Evolutionary conservation across 169 alveolate genomes (phyloP), one percentile per base, ranked within the genome.

Genomic region (Cryptosporidium ubiquitum): DNA sequence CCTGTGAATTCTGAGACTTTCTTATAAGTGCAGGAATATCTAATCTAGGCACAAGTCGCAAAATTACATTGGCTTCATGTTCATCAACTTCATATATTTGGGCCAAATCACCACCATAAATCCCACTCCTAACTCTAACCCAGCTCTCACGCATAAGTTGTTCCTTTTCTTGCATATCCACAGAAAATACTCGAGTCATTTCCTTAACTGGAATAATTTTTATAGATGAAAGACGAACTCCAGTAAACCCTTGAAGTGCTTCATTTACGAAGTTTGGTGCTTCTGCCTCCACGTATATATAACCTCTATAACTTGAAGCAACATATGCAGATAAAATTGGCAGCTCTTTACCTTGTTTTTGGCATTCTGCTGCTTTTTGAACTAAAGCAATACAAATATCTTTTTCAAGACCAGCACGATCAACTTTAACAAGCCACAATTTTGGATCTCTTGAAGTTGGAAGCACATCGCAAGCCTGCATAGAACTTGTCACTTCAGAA

Each of bases 41-140:
- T 33, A 95, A 92, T 73, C 97, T 70, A 9, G 97, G 97, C 31
- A 95, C 94, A 49, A 95, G 86, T 29, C 94, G 86, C 18, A 95
- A 91, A n/a, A 93, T 93, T 55, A 95, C 96, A 51, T 91, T 86
- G 16, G 93, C 91, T 29, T 93, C 94, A 47, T 89, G 91, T 49
- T 94, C 97, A 52, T 95, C 96, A n/a, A 92, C 92, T 64, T 95
- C 97, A 70, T 91, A 92, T 20, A 95, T 93, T 55, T 95, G 97
- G 5, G 95, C 97, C 66, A 95, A 74, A 69, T 95, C 97, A 12
- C 96, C 95, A 12, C 91, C 89, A 73, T 95, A 95, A 5, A 93
- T 69, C 16, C 97, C 97, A 35, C 95, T 64, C 57, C 92, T 93
- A 40, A 95, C 93, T 39, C 97, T 85, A 14, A 95, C 97, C 85